Conservation (phyloP, 2,329 filamentous ascomycete species). For the Claviceps fusiformis region DNA sequence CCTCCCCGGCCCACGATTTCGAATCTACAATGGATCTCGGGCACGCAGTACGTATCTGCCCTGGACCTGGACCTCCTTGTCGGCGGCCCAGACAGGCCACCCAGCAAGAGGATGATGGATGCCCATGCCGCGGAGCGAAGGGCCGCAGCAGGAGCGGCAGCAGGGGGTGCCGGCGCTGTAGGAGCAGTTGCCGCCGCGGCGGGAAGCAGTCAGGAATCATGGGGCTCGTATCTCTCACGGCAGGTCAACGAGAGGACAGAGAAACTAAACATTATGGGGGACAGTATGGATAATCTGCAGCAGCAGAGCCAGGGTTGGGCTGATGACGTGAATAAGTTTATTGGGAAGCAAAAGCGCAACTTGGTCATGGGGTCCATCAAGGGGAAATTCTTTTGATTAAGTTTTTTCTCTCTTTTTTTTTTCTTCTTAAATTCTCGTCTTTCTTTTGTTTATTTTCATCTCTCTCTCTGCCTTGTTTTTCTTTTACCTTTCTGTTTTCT, state of each 20-base stretch:
- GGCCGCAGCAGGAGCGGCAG: conserved; percentile 31
- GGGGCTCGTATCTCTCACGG: conserved; percentile 69
- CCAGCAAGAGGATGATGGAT: conserved; percentile 76
- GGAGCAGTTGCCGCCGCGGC: conserved; percentile 12
- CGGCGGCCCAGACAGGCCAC: conserved; percentile 74
- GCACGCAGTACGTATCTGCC: conserved; percentile 80
- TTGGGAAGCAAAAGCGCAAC: conserved; percentile 76
- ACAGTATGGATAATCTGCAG: conserved; percentile 72
- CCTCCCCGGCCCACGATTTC: conserved; percentile 85
- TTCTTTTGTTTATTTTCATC: neutral
- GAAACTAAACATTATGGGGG: conserved; percentile 67
- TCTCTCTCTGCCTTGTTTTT: too few species aligned
- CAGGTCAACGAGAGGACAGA: conserved; percentile 87
- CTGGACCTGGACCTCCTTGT: conserved; percentile 83
- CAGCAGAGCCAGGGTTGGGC: conserved; percentile 73
- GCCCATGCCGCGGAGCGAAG: conserved; percentile 65
- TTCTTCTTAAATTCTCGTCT: neutral
- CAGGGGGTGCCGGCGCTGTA: conserved; percentile 18
- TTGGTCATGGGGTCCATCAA: conserved; percentile 59
- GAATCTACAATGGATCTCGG: conserved; percentile 91
- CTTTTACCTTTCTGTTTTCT: too few species aligned
- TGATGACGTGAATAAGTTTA: conserved; percentile 76
- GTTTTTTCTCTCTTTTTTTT: too few species aligned
- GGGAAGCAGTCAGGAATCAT: conserved; percentile 38
- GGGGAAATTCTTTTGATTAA: conserved; percentile 36